Percentiles rank a stretch among this genome's conserved stretches.
Conservation (phyloP, 371 early-diverging fungal genomes). For the Zychaea mexicana region DNA sequence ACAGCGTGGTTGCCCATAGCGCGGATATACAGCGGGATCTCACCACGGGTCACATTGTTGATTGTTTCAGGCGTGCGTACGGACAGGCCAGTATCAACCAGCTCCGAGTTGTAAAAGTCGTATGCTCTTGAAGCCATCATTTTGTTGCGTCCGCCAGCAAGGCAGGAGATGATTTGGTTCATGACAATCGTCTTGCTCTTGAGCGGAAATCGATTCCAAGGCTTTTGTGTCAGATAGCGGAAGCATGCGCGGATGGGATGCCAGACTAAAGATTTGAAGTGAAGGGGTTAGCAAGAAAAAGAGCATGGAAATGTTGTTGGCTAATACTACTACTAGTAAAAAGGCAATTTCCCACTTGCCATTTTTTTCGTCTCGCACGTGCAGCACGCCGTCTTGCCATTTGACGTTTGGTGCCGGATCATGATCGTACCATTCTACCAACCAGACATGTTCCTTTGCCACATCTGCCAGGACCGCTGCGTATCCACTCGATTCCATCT, state of each 20-base stretch:
- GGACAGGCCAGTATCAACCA: slow-evolving; percentile 67
- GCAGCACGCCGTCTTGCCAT: slow-evolving; percentile 81
- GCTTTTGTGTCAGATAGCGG: slow-evolving; percentile 91
- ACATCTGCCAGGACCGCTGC: slow-evolving; percentile 88
- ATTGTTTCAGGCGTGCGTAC: slow-evolving; percentile 93
- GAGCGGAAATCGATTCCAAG: slow-evolving; percentile 91
- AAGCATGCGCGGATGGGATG: slow-evolving; percentile 91
- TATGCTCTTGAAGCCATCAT: slow-evolving; percentile 96
- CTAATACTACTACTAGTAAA: too few species aligned
- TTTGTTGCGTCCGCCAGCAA: slow-evolving; percentile 94
- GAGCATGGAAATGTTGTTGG: slow-evolving; percentile 7
- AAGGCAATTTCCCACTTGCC: slow-evolving; percentile 29
- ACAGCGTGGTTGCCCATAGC: slow-evolving; percentile 93
- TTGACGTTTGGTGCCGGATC: slow-evolving; percentile 84
- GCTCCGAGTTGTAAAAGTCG: slow-evolving; percentile 88
- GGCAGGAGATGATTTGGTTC: slow-evolving; percentile 87
- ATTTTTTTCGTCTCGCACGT: slow-evolving; percentile 70
- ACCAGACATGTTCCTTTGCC: slow-evolving; percentile 83
- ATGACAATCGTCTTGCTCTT: slow-evolving; percentile 83
- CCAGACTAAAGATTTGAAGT: slow-evolving; percentile 56
- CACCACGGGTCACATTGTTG: slow-evolving; percentile 83
- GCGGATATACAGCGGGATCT: slow-evolving; percentile 86
- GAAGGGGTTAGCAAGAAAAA: background rate
- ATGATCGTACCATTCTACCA: slow-evolving; percentile 78
- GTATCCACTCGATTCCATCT: slow-evolving; percentile 92